A percentile compares a stretch with the other conserved stretches of the same genome.
Conservation (phyloP, 179 eudicot genomes). For the Nepenthes alata region DNA sequence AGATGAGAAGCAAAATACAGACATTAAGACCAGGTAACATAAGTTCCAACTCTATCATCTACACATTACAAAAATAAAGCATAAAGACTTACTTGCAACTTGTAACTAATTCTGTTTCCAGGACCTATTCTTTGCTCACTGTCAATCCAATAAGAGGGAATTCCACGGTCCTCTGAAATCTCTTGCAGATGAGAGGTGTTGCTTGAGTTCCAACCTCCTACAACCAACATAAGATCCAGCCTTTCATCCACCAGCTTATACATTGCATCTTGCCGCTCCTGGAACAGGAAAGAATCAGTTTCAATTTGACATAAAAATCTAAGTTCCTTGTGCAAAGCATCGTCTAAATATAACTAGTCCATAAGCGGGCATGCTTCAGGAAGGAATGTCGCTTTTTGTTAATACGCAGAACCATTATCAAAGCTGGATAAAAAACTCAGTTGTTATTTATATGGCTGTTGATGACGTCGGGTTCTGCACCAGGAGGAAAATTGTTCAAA, state of each 20-base stretch:
- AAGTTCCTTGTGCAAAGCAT: too few relatives aligned
- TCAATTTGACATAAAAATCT: background rate
- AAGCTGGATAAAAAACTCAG: too few relatives aligned
- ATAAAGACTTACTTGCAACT: slow-evolving; percentile 43
- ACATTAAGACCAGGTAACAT: background rate
- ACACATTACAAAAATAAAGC: background rate
- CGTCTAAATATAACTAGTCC: too few relatives aligned
- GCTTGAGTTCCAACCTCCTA: slow-evolving; percentile 98
- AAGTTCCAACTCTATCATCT: background rate
- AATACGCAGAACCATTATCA: too few relatives aligned
- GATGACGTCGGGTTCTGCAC: too few relatives aligned
- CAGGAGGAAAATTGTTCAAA: too few relatives aligned
- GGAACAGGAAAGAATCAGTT: slow-evolving; percentile 8
- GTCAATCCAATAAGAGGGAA: slow-evolving; percentile 96
- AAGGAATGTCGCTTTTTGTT: too few relatives aligned
- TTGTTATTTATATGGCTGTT: too few relatives aligned
- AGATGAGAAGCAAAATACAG: background rate
- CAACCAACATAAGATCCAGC: slow-evolving; percentile 73
- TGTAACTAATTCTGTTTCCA: slow-evolving; percentile 71
- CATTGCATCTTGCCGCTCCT: slow-evolving; percentile 99
- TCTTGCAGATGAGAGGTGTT: slow-evolving; percentile 98
- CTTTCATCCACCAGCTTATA: slow-evolving; percentile 75
- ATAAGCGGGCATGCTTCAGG: too few relatives aligned
- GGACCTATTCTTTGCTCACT: slow-evolving; percentile 82
- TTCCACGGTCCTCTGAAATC: slow-evolving; percentile 84